Base-by-base conservation (phyloP, 2,329 filamentous ascomycete genomes). In the Microsporum ferrugineum region DNA sequence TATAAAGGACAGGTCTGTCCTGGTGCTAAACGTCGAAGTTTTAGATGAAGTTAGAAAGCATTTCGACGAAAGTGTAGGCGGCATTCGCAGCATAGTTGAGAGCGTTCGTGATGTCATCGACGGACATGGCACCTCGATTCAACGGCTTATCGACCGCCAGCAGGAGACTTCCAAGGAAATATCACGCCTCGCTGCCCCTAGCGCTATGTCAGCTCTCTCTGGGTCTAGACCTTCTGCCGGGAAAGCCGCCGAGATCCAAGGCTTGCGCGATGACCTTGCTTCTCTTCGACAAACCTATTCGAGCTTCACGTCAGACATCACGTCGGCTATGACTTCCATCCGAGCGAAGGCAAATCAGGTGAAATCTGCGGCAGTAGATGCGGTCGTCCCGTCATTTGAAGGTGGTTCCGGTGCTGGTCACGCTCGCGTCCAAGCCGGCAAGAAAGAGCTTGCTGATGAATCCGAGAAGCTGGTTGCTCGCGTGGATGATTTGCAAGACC, bases 11-110 rank as follows among this genome's bases (percentile, higher is more conserved):
- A 84, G 92, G 34, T 91, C 91, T 1, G 94, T 99, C 0, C 80
- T 99, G n/a, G 95, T 94, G 0, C 78, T 99, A 47, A 99, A 99
- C 67, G 82, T 97, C 0, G 94, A 99, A 70, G 84, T 87, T 14
- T 81, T 99, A 3, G 94, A 99, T 71, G 94, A 99, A 74, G 91
- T 99, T 41, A 97, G 97, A 76, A 86, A 86, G 57, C 94, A 97
- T 70, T 91, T 99, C 65, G 94, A 99, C 65, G 92, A 99, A 65
- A 90, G 91, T 47, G 80, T 99, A 58, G 86, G 87, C 7, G 85
- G 87, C 5, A 79, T 99, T 57, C 89, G 87, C 66, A 84, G 85
- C 61, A 82, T 96, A 34, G 85, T 99, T n/a, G 88, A 95, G 67
- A 86, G 89, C 61, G 85, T 99, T 62, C 89, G 88, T 72, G 87